phyloP scores from a whole-genome alignment of 2,329 filamentous ascomycete genomes.

The Ceratocystis variospora region DNA sequence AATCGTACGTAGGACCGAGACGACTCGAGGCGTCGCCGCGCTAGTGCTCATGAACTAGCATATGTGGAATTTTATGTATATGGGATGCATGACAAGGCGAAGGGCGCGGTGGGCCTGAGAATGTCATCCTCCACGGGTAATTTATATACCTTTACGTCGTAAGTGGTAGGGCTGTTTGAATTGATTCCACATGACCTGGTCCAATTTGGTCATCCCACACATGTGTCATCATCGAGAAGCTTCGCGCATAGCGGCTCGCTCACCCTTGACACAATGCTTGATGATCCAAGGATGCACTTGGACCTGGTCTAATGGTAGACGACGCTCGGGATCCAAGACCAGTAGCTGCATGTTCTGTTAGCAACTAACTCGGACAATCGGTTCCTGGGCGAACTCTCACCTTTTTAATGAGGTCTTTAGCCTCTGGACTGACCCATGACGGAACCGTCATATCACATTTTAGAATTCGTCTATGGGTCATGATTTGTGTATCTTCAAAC shows the following conservation, averaged over 20 bases:
- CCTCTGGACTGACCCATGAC: conserved; percentile 78
- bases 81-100: neutral
- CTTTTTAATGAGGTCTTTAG: conserved; percentile 80
- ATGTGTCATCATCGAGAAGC: conserved; percentile 24
- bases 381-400: conserved; percentile 35
- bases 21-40: neutral
- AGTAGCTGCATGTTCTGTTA: conserved; percentile 46
- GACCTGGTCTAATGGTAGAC: conserved; percentile 78
- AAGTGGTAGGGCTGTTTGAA: neutral
- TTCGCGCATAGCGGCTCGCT: conserved; percentile 39
- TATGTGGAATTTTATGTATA: conserved; percentile 1
- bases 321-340: conserved; percentile 84
- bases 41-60: neutral
- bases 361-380: neutral
- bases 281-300: conserved; percentile 90
- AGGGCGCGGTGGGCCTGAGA: neutral
- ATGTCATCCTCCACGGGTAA: neutral
- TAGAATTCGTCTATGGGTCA: conserved; percentile 84
- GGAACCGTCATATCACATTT: conserved; percentile 87
- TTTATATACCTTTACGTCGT: neutral
- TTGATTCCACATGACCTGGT: neutral
- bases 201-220: conserved; percentile 17
- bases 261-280: conserved; percentile 73
- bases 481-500: conserved; percentile 87
- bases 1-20: neutral